Evolutionary conservation across 1,284 basidiomycete species (phyloP), one percentile per base, ranked within the genome.

Genomic region (Prillingera fragicola): DNA sequence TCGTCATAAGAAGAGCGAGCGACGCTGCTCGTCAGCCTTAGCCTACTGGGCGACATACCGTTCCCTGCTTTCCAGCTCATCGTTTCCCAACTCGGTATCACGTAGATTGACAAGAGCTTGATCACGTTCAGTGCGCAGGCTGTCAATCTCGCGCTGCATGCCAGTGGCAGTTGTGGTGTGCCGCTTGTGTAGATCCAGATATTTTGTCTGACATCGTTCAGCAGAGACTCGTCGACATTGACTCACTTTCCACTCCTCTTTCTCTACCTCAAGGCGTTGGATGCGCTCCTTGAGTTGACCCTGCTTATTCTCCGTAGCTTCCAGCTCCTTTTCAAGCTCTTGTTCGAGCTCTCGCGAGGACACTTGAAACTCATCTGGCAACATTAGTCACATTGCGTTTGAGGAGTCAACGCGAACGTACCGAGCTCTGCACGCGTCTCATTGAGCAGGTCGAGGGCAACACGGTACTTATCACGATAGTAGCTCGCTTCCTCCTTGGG

Each of bases 31-130:
- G 33, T 7, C 15, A 5, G 8, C 5, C 17, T 31, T 21, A 34
- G 21, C 21, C 18, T 8, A 14, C 14, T 14, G n/a, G 5, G 17
- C 33, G 8, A 45, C 65, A 36, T 39, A 73, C 67, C 89, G 80
- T 62, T 92, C 89, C 65, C 85, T 91, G 54, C 88, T 76, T 68
- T 96, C 91, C 48, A 96, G 76, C 71, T 95, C 89, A 63, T 96
- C 91, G 62, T 95, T 95, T 27, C 91, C 91, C 81, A 95, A 84
- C 71, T 96, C 91, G 38, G 95, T 76, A 60, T 94, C 89, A 10
- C 88, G 81, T 23, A 90, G 73, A 58, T 87, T 84, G 19, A 88
- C 75, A 68, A 87, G 87, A 46, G 82, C 74, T 51, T 79, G 80
- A 67, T 90, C 86, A 54, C 84, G 77, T 56, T 88, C 85, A 57